A percentile compares a stretch with the other conserved stretches of the same genome.
These are phyloP conservation scores for Cunninghamia lanceolata DNA, from an alignment of 75 land plant genomes.

Conservation along the genomic window DNA sequence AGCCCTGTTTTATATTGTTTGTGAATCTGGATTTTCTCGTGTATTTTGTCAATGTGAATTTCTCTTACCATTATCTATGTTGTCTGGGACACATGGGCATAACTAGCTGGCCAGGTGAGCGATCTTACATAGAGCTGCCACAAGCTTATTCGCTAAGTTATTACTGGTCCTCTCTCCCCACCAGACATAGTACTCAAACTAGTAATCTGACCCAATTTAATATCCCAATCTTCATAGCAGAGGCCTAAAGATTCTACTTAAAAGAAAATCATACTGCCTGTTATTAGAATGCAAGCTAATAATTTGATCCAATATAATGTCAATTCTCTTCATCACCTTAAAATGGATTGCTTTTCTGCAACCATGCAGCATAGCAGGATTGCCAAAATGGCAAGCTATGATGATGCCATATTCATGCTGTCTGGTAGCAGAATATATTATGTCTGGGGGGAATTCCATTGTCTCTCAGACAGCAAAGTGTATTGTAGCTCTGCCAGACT, in stretches of 20 bases:
- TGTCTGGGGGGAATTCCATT: not conserved
- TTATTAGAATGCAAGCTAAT: not conserved
- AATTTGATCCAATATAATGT: not conserved
- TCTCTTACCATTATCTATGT: not conserved
- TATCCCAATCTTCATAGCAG: not conserved
- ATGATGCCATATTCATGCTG: not conserved
- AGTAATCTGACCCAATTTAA: not conserved
- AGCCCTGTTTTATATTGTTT: not conserved
- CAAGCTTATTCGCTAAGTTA: not conserved
- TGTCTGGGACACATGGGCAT: not conserved
- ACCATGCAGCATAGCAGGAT: not conserved
- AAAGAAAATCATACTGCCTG: too few relatives aligned
- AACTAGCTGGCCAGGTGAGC: not conserved
- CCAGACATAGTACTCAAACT: not conserved
- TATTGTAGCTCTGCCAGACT: not conserved
- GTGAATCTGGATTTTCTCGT: not conserved
- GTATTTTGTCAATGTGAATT: not conserved
- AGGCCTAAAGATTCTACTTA: too few relatives aligned
- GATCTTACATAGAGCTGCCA: not conserved
- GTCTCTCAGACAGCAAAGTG: not conserved
- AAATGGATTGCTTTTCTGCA: not conserved
- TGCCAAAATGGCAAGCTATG: not conserved
- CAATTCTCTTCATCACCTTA: not conserved
- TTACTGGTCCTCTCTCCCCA: not conserved
- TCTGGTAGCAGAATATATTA: not conserved